A percentile compares a stretch with the other conserved stretches of the same genome.
Conservation (phyloP, 1,284 basidiomycete species). For the Marasmius tenuissimus region DNA sequence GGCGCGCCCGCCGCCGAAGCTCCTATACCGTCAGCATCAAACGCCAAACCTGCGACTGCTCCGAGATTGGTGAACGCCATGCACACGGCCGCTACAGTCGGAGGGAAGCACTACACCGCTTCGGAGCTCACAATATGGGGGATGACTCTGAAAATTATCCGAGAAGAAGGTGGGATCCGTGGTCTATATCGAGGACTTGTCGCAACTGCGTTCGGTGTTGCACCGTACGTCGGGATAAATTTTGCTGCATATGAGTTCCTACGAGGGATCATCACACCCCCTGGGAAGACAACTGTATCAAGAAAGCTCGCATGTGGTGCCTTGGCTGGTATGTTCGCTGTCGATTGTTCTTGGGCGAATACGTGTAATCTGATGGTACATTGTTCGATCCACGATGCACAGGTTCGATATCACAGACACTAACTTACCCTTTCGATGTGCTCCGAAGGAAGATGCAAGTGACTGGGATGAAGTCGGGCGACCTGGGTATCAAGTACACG, state of each 20-base stretch:
- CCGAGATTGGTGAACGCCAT: constrained; percentile 48
- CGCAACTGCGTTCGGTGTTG: constrained; percentile 89
- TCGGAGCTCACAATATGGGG: constrained; percentile 78
- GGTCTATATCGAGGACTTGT: constrained; percentile 88
- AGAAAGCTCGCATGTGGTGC: constrained; percentile 78
- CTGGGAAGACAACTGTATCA: constrained; percentile 61
- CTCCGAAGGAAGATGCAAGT: constrained; percentile 95
- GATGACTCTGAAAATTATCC: constrained; percentile 88
- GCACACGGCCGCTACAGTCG: constrained; percentile 48
- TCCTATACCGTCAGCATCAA: constrained; percentile 7
- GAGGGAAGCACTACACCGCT: constrained; percentile 38
- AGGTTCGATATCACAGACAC: constrained; percentile 86
- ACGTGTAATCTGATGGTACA: constrained; percentile 8
- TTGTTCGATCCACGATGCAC: background rate
- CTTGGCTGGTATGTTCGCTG: constrained; percentile 56
- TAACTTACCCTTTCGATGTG: constrained; percentile 97
- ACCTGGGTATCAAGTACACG: constrained; percentile 66
- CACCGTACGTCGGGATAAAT: constrained; percentile 89
- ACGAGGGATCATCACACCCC: constrained; percentile 72
- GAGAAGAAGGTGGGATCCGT: constrained; percentile 86
- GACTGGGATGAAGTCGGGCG: constrained; percentile 74
- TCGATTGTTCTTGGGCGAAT: background rate
- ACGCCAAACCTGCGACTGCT: constrained; percentile 24
- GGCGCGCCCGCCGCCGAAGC: constrained; percentile 1
- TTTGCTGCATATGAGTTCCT: constrained; percentile 80